A percentile compares a stretch with the other conserved stretches of the same genome.
These are phyloP conservation scores for Agrostemma githago DNA, from an alignment of 148 eudicot species.

Conservation along the genomic window DNA sequence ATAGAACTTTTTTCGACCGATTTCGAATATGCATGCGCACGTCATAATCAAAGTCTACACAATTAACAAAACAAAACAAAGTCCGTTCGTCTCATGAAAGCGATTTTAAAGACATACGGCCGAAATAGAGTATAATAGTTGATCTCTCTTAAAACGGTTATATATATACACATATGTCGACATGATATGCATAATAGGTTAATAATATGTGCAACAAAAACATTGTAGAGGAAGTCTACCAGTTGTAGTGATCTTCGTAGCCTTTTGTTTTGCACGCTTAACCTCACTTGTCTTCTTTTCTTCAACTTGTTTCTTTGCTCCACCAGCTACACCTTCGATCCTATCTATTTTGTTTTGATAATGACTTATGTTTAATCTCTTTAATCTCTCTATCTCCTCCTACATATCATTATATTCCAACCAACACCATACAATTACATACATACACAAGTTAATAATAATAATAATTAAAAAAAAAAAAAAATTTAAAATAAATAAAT, in stretches of 20 bases:
- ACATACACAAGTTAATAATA: background rate
- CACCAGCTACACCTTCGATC: slow-evolving; percentile 49
- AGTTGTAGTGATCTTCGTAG: slow-evolving; percentile 49
- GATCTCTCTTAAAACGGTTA: no score
- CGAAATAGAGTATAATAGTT: no score
- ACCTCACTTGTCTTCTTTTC: slow-evolving; percentile 63
- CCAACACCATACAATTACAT: background rate
- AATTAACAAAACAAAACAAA: no score
- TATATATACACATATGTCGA: background rate
- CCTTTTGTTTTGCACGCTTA: slow-evolving; percentile 38
- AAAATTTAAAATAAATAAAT: no score
- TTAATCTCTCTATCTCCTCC: slow-evolving; percentile 56
- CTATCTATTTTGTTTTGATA: slow-evolving; percentile 47
- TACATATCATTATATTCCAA: slow-evolving; percentile 21
- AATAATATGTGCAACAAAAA: slow-evolving; percentile 42
- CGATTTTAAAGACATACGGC: no score
- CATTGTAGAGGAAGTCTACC: slow-evolving; percentile 48
- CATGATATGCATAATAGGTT: background rate
- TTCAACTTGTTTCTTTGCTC: slow-evolving; percentile 52
- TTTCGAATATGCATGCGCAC: no score
- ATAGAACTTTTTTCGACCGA: no score
- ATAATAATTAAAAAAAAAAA: no score
- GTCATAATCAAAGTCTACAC: no score
- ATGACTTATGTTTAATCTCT: slow-evolving; percentile 41
- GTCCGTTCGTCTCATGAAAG: no score